These are phyloP conservation scores for Kwoniella europaea DNA, from an alignment of 768 basidiomycete genomes.

Conservation along the genomic window DNA sequence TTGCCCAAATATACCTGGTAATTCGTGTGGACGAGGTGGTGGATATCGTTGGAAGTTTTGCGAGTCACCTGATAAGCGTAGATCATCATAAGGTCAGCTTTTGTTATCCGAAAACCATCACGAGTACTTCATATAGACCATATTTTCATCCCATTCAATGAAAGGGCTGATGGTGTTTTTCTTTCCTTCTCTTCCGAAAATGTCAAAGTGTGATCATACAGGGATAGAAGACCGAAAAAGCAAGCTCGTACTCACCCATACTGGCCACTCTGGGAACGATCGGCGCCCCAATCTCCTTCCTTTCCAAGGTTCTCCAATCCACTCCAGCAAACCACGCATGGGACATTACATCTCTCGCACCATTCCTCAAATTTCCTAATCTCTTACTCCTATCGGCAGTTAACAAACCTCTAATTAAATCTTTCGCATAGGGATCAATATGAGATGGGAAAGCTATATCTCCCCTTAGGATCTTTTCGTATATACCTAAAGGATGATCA, in stretches of 20 bases:
- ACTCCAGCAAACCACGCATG: conserved; percentile 81
- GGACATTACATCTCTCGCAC: conserved; percentile 84
- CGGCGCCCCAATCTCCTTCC: conserved; percentile 57
- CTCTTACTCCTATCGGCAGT: conserved; percentile 90
- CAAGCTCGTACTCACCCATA: conserved; percentile 47
- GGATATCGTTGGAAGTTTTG: conserved; percentile 58
- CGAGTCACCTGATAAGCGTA: conserved; percentile 46
- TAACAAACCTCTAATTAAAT: conserved; percentile 84
- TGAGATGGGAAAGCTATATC: conserved; percentile 87
- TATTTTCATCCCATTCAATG: too few species aligned
- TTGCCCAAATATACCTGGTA: conserved; percentile 56
- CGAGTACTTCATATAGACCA: too few species aligned
- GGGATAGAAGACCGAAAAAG: not conserved
- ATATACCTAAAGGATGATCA: conserved; percentile 96
- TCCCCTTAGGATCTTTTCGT: conserved; percentile 92
- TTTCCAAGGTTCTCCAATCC: conserved; percentile 56
- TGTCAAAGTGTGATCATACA: too few species aligned
- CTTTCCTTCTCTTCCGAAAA: too few species aligned
- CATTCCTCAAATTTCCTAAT: conserved; percentile 89
- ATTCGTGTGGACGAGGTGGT: conserved; percentile 53
- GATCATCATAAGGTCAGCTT: not conserved
- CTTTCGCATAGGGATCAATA: conserved; percentile 86
- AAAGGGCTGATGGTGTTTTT: too few species aligned
- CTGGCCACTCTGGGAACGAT: conserved; percentile 56
- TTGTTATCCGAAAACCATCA: not conserved